Evolutionary conservation across 1,139 yeast genomes (phyloP).

Genomic region (Geotrichum macrosporum): DNA sequence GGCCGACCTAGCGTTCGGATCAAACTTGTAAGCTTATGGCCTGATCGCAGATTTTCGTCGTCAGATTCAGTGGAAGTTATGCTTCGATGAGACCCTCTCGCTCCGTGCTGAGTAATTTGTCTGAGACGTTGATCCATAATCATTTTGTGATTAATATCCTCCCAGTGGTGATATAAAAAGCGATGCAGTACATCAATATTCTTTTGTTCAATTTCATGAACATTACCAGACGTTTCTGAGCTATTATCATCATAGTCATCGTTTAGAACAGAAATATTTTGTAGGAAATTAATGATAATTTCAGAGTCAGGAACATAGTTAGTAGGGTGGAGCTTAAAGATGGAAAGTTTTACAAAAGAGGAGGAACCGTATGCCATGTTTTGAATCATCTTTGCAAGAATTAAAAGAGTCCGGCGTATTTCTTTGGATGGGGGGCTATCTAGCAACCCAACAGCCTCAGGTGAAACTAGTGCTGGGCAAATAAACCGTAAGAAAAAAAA

Average conservation of each 20-base stretch:
- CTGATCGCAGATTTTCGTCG: slow-evolving; percentile 23
- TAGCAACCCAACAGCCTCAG: slow-evolving; percentile 52
- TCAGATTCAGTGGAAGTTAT: slow-evolving; percentile 7
- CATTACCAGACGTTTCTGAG: slow-evolving; percentile 3
- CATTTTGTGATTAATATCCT: slow-evolving; percentile 41
- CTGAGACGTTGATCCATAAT: slow-evolving; percentile 29
- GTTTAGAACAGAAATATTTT: slow-evolving; percentile 22
- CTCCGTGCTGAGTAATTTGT: not conserved
- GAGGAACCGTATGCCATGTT: slow-evolving; percentile 76
- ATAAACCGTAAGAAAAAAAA: slow-evolving; percentile 72
- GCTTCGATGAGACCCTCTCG: not conserved
- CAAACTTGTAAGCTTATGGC: slow-evolving; percentile 26
- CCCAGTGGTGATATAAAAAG: slow-evolving; percentile 59
- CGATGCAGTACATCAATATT: slow-evolving; percentile 47
- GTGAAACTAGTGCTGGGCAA: slow-evolving; percentile 83
- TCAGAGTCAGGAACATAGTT: slow-evolving; percentile 10
- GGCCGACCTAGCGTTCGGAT: slow-evolving; percentile 32
- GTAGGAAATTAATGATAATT: slow-evolving; percentile 13
- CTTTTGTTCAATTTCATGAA: slow-evolving; percentile 29
- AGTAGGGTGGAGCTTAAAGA: slow-evolving; percentile 35
- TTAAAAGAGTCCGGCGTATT: slow-evolving; percentile 63
- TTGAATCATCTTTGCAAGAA: slow-evolving; percentile 75
- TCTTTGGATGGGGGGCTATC: slow-evolving; percentile 35
- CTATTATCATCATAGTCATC: slow-evolving; percentile 16
- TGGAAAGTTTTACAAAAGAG: slow-evolving; percentile 53